phyloP scores from a whole-genome alignment of 306 rosid genomes.

The Cucumis hystrix region DNA sequence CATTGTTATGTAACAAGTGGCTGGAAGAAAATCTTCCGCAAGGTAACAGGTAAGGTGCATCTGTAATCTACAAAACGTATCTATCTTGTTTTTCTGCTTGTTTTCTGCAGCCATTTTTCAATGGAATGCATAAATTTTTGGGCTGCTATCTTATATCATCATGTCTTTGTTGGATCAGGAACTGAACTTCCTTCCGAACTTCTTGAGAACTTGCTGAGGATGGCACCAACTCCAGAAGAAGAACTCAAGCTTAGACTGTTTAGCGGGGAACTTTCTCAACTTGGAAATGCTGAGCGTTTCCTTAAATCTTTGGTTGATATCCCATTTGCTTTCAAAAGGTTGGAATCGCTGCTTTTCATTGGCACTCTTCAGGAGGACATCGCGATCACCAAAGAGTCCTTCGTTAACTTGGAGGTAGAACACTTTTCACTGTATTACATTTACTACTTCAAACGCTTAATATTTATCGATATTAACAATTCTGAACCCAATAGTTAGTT shows the following conservation, averaged over 20 bases:
- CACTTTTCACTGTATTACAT: neutral
- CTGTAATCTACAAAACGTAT: neutral
- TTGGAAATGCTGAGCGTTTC: constrained; percentile 86
- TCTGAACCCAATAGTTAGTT: neutral
- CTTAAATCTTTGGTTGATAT: constrained; percentile 58
- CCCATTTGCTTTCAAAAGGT: constrained; percentile 71
- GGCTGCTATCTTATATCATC: neutral
- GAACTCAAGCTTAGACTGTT: constrained; percentile 79
- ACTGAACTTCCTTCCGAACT: constrained; percentile 82
- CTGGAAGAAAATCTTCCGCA: neutral
- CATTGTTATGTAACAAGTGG: neutral
- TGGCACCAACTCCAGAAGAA: constrained; percentile 87
- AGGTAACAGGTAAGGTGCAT: neutral
- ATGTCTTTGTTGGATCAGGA: constrained; percentile 36
- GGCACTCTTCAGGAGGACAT: constrained; percentile 67
- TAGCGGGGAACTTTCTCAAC: constrained; percentile 44
- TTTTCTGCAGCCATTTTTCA: neutral
- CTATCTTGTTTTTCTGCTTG: neutral
- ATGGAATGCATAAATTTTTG: neutral
- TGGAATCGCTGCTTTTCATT: constrained; percentile 76
- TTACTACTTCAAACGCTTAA: neutral
- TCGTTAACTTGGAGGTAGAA: constrained; percentile 60
- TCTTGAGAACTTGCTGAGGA: constrained; percentile 57
- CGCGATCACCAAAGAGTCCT: constrained; percentile 39
- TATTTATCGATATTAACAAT: neutral